These are phyloP conservation scores for Colletotrichum noveboracense DNA, from an alignment of 2,329 filamentous ascomycete species.

Conservation along the genomic window DNA sequence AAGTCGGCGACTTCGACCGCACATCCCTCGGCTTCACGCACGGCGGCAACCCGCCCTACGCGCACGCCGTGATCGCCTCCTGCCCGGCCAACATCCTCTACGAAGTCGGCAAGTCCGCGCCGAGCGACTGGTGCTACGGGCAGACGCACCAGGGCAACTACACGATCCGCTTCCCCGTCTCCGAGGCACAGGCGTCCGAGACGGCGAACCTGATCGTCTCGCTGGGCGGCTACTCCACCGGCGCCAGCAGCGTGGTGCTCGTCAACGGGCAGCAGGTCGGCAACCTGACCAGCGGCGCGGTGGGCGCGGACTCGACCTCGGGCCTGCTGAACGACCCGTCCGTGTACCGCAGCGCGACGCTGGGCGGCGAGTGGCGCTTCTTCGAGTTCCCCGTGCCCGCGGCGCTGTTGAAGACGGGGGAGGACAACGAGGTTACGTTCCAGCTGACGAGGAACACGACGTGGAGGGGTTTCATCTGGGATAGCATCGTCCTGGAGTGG, in stretches of 20 bases:
- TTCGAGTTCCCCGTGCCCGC: conserved; percentile 40
- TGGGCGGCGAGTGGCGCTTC: conserved; percentile 51
- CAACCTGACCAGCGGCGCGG: conserved; percentile 40
- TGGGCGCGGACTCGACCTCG: conserved; percentile 5
- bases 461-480: conserved; percentile 33
- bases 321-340: conserved; percentile 46
- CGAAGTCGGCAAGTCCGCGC: conserved; percentile 40
- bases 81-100: conserved; percentile 52
- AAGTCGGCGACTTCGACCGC: conserved; percentile 28
- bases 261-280: conserved; percentile 44
- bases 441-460: conserved; percentile 29
- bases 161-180: conserved; percentile 35
- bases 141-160: conserved; percentile 44
- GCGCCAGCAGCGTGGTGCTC: conserved; percentile 42
- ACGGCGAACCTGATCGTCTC: conserved; percentile 45
- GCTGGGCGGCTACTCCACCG: conserved; percentile 49
- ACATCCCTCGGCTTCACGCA: conserved; percentile 15
- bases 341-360: conserved; percentile 51
- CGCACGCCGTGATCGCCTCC: conserved; percentile 46
- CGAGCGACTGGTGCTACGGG: conserved; percentile 54
- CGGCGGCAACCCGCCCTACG: conserved; percentile 34
- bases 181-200: conserved; percentile 8
- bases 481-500: conserved; percentile 32
- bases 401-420: conserved; percentile 23
- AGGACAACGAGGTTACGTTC: conserved; percentile 29